Base-by-base conservation (phyloP, 1,284 basidiomycete species). In the Cryptococcus sp. region DNA sequence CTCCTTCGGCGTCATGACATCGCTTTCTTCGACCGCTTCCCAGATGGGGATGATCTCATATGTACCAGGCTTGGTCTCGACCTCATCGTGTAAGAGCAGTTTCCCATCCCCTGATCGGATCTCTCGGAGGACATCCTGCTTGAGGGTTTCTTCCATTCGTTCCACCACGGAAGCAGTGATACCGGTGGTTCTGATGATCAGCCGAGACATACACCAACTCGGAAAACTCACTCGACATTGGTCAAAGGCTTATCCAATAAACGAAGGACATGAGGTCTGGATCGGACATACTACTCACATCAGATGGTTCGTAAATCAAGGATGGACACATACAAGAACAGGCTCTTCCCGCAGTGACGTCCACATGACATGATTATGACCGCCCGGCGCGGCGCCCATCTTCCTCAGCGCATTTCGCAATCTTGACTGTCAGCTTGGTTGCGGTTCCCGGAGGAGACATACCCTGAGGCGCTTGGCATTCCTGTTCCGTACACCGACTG, bases 311-410 rank as follows among this genome's bases (percentile, higher is more conserved):
- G 16, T 7, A 14, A 5, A 4, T n/a, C 16, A 19, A 39, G 36
- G 14, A 39, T n/a, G 36, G 4, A 39, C 36, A 7, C 14, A n/a
- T 46, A 71, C 69, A 0, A 98, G 80, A 3, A 98, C 94, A 13
- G 96, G 94, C 78, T 98, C 96, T 84, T 93, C 92, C 67, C 92
- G 82, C 53, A 98, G 74, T 1, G 89, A 92, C 10, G 91, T 96
- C 93, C 92, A 97, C 57, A 83, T 84, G 3, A 91, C 86, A 58
- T 72, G 81, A 53, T 89, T 87, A 18, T 73, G 68, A 1, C 89
- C 90, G 13, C 81, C 78, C 13, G 86, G 85, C 2, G 82, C 83
- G 3, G 90, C 91, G 62, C 86, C 82, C 55, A 97, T 87, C 62
- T 89, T 83, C 34, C 82, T 76, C 47, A 98, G 77, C 1, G 92